phyloP scores from a whole-genome alignment of 2,329 filamentous ascomycete species.

The Cladophialophora chaetospira region DNA sequence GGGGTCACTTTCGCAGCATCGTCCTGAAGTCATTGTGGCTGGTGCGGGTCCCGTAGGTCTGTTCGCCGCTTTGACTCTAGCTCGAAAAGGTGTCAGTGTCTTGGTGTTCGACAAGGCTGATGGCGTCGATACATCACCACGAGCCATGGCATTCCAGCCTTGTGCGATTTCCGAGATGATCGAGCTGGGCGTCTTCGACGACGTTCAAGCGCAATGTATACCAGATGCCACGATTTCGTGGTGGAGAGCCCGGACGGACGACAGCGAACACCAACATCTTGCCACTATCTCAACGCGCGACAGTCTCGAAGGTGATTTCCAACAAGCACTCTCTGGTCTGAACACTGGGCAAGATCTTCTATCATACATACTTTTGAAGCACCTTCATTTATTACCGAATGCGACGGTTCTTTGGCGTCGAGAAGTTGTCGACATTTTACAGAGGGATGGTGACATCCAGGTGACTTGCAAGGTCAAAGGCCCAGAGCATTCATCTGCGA shows the following conservation, averaged over 20 bases:
- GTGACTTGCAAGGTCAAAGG: not conserved
- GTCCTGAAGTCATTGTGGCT: constrained; percentile 23
- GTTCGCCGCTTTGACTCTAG: constrained; percentile 35
- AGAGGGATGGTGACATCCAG: constrained; percentile 37
- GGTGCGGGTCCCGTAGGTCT: constrained; percentile 39
- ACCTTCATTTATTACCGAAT: too few relatives aligned
- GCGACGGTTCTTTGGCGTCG: too few relatives aligned
- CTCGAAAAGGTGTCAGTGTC: not conserved
- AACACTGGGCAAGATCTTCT: constrained; percentile 38
- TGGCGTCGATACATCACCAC: constrained; percentile 2
- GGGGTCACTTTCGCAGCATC: too few relatives aligned
- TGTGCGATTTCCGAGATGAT: constrained; percentile 6
- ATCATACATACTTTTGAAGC: too few relatives aligned
- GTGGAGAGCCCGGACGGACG: constrained; percentile 28
- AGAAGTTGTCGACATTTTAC: too few relatives aligned
- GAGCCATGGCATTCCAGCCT: constrained; percentile 17
- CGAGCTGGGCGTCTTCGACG: constrained; percentile 10
- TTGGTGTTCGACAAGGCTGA: constrained; percentile 2
- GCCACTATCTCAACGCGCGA: constrained; percentile 20
- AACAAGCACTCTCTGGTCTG: not conserved
- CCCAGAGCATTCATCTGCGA: not conserved
- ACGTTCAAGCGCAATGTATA: constrained; percentile 4
- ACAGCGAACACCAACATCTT: not conserved
- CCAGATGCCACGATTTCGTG: constrained; percentile 8
- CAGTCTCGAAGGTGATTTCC: constrained; percentile 17